Evolutionary conservation across 2,329 filamentous ascomycete genomes (phyloP), one percentile per base, ranked within the genome.

Genomic region (Ophiostoma sp.): DNA sequence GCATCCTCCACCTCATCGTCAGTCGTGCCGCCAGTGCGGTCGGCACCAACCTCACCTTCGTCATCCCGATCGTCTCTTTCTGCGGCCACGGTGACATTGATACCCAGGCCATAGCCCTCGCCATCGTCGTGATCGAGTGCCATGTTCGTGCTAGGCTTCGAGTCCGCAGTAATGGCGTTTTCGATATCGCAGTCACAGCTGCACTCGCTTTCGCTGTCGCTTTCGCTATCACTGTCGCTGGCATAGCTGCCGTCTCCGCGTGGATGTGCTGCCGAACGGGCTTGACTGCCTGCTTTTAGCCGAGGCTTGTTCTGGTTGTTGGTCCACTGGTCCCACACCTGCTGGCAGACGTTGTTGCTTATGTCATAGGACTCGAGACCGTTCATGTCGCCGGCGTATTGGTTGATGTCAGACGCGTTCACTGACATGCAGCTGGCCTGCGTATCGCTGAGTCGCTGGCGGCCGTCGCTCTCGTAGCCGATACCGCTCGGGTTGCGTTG

Each of bases 381-480:
- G 52, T 60, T 63, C 40, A 62, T 64, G 44, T 45, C 47, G 18
- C n/a, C 36, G 76, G 41, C 44, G 1, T 45, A 64, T 41, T 8
- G 62, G 4, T 18, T 18, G 40, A 45, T 11, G 41, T 63, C 44
- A 14, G n/a, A 36, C 8, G 36, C 49, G 27, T 16, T 45, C 18
- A 65, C 42, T 11, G 63, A 11, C 64, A 65, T 78, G 52, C 55
- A 60, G 65, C 52, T 66, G 9, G 52, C 65, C 52, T 60, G 38
- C 40, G 65, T 66, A 27, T 38, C 64, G 64, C 18, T 40, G 64
- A 40, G 42, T 11, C 44, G 44, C 1, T 11, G 12, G 8, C 27
- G 12, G 27, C 42, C 42, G 18, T 65, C 18, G 14, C 38, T 45
- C 27, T 65, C 63, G 63, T 65, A 38, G 18, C 63, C 63, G 27